Evolutionary conservation across 2,329 filamentous ascomycete genomes (phyloP).

Genomic region (Clonostachys rhizophaga): DNA sequence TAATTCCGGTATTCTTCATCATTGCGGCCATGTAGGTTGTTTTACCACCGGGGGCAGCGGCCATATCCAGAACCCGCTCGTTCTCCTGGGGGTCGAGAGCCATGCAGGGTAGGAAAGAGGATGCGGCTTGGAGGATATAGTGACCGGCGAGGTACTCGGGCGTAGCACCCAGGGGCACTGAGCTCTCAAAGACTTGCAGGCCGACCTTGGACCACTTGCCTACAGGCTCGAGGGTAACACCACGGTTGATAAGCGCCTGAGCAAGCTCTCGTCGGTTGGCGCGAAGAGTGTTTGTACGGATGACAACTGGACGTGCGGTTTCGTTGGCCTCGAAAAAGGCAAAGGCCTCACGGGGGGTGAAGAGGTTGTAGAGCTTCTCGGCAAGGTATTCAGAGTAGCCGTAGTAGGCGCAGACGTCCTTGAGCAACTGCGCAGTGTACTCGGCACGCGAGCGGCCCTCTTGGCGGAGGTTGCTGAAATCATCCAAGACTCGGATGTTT

Average conservation of each 20-base stretch:
- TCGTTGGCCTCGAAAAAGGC: conserved; percentile 99
- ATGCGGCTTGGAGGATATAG: conserved; percentile 96
- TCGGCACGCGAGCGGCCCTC: conserved; percentile 78
- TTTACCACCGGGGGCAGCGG: conserved; percentile 92
- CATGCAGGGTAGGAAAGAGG: conserved; percentile 97
- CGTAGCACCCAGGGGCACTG: conserved; percentile 81
- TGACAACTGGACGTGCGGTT: conserved; percentile 85
- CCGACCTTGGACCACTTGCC: conserved; percentile 99
- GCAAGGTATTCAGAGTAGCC: conserved; percentile 94
- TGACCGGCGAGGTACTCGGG: conserved; percentile 96
- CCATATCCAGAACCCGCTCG: conserved; percentile 90
- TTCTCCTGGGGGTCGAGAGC: conserved; percentile 89
- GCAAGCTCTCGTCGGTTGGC: conserved; percentile 75
- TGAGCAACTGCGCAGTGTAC: conserved; percentile 80
- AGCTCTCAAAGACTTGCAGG: conserved; percentile 91
- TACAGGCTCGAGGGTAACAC: conserved; percentile 92
- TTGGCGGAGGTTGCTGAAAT: conserved; percentile 78
- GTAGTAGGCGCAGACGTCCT: conserved; percentile 95
- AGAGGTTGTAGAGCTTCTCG: conserved; percentile 90
- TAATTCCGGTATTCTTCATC: conserved; percentile 92
- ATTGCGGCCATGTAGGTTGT: conserved; percentile 93
- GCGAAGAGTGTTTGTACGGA: conserved; percentile 92
- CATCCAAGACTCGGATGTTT: conserved; percentile 84
- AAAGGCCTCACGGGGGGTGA: conserved; percentile 89
- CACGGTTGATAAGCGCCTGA: conserved; percentile 90